phyloP scores from a whole-genome alignment of 495 filamentous ascomycete genomes.

The Aspergillus coremiiformis region DNA sequence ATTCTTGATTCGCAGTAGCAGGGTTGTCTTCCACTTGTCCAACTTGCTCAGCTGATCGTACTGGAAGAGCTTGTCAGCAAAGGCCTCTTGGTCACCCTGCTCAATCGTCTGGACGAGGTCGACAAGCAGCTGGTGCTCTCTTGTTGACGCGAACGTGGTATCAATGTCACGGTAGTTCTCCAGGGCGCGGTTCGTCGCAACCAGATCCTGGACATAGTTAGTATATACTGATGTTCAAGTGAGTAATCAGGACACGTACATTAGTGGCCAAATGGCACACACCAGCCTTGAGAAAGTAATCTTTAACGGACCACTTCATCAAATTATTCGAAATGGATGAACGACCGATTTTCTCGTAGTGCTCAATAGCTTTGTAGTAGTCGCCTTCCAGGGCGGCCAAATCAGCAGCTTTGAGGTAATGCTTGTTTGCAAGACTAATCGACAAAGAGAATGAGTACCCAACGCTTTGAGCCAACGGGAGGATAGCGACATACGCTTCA shows the following conservation, averaged over 20 bases:
- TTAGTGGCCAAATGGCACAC: conserved; percentile 72
- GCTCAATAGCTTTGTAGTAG: conserved; percentile 71
- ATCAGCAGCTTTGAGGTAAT: conserved; percentile 82
- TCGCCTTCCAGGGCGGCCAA: conserved; percentile 70
- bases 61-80: conserved; percentile 77
- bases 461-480: not conserved
- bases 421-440: conserved; percentile 75
- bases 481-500: conserved; percentile 53
- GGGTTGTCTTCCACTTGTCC: conserved; percentile 91
- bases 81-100: conserved; percentile 65
- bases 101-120: conserved; percentile 68
- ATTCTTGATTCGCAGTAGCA: conserved; percentile 75
- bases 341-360: conserved; percentile 73
- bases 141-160: conserved; percentile 60
- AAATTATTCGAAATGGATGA: conserved; percentile 66
- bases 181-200: conserved; percentile 67
- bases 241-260: conserved; percentile 23
- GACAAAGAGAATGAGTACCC: not conserved
- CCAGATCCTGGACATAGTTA: conserved; percentile 47
- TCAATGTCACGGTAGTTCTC: conserved; percentile 79
- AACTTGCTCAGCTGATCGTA: conserved; percentile 85
- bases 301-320: conserved; percentile 88
- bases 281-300: conserved; percentile 86
- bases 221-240: not conserved
- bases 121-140: conserved; percentile 71